Conservation (phyloP, 345 rosid genomes). For the Populus nigra region DNA sequence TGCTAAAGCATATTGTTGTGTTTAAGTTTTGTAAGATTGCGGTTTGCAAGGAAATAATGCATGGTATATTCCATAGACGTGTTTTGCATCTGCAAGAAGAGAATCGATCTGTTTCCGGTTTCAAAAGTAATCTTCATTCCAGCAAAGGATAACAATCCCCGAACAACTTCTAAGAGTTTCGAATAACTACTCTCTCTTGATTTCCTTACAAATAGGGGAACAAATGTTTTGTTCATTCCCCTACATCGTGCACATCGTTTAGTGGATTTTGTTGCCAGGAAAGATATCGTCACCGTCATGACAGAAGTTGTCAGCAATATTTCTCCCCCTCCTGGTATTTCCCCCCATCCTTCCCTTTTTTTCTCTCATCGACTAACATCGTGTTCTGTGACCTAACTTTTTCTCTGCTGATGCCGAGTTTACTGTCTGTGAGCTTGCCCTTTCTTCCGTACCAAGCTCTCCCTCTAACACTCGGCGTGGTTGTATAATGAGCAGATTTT, state of each 20-base stretch:
- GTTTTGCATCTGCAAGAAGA: conserved; percentile 7
- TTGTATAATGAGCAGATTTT: no score
- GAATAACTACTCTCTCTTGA: conserved; percentile 4
- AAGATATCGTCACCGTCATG: neutral
- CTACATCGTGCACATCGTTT: neutral
- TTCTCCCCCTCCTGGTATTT: neutral
- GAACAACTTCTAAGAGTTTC: neutral
- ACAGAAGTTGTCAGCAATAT: neutral
- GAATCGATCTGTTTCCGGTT: conserved; percentile 21
- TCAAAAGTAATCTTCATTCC: conserved; percentile 1
- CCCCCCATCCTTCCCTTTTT: neutral
- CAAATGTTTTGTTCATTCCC: neutral
- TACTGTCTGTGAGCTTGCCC: no score
- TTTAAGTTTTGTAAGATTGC: neutral
- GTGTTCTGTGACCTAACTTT: neutral
- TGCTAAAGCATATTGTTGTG: neutral
- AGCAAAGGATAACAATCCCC: neutral
- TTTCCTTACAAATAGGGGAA: neutral
- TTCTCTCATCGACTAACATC: neutral
- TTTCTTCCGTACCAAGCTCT: no score
- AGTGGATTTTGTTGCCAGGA: neutral
- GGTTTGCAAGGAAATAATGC: neutral
- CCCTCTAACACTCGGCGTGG: no score
- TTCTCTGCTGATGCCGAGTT: neutral
- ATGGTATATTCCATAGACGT: neutral